A percentile compares a stretch with the other conserved stretches of the same genome.
Conservation (phyloP, 331 rosid species). For the Prunus yedoensis region DNA sequence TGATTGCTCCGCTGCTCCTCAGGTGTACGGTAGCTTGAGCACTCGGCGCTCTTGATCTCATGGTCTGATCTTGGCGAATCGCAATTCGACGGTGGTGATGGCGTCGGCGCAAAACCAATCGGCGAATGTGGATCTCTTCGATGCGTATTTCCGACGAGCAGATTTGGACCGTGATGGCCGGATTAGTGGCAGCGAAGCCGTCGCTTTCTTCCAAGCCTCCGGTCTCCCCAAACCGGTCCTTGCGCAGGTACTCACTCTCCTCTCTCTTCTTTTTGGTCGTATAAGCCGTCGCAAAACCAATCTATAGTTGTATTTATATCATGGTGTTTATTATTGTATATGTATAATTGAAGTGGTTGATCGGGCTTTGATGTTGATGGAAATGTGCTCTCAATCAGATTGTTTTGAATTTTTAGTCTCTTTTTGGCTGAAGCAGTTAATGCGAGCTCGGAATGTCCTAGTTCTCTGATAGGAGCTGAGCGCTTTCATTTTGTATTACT, state of each 20-base stretch:
- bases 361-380: constrained; percentile 16
- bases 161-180: constrained; percentile 99
- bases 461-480: not conserved
- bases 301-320: not conserved
- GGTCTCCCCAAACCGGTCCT: constrained; percentile 87
- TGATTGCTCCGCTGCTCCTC: constrained; percentile 12
- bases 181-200: constrained; percentile 93
- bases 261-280: not conserved
- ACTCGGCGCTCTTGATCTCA: constrained; percentile 8
- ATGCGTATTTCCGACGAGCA: constrained; percentile 90
- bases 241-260: constrained; percentile 63
- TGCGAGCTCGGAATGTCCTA: not conserved
- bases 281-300: too few relatives aligned
- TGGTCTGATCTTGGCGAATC: constrained; percentile 54
- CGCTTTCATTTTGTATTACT: not conserved
- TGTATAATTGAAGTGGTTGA: not conserved
- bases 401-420: constrained; percentile 16
- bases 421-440: constrained; percentile 25
- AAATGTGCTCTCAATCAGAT: constrained; percentile 10
- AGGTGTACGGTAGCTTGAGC: not conserved
- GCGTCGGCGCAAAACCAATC: constrained; percentile 64
- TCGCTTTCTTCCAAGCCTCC: constrained; percentile 90
- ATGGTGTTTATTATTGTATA: not conserved
- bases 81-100: constrained; percentile 60
- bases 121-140: constrained; percentile 92